Evolutionary conservation across 768 basidiomycete species (phyloP).

Genomic region (Pulveroboletus sp.): DNA sequence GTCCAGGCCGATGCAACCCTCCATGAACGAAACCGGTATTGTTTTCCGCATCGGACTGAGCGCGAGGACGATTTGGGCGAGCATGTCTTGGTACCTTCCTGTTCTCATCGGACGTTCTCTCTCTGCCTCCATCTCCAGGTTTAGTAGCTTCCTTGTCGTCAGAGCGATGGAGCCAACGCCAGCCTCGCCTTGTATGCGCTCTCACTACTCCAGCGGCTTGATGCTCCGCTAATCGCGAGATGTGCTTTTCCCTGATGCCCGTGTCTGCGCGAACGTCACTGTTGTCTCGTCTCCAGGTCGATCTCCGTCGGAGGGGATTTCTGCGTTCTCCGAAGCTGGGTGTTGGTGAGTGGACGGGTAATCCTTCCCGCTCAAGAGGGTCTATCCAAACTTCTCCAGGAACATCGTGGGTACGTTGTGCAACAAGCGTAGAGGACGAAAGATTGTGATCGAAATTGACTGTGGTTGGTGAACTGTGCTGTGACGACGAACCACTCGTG

Average conservation of each 20-base stretch:
- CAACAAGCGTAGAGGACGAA: conserved; percentile 18
- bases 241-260: conserved; percentile 11
- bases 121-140: background rate
- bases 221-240: conserved; percentile 29
- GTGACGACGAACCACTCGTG: conserved; percentile 1
- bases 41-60: conserved; percentile 10
- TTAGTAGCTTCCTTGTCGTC: background rate
- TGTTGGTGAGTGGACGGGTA: conserved; percentile 42
- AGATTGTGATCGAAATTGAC: background rate
- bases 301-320: conserved; percentile 13
- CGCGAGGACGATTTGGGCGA: background rate
- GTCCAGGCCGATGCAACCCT: conserved; percentile 6
- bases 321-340: conserved; percentile 1
- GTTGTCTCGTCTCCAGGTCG: conserved; percentile 12
- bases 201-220: conserved; percentile 43
- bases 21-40: conserved; percentile 2
- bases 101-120: background rate
- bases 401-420: conserved; percentile 33
- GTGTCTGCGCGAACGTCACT: conserved; percentile 3
- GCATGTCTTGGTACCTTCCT: conserved; percentile 5
- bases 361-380: conserved; percentile 58
- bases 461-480: conserved; percentile 8
- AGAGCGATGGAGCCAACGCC: conserved; percentile 17
- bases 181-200: conserved; percentile 38
- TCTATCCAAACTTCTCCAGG: conserved; percentile 58